Base-by-base conservation (phyloP, 2,329 filamentous ascomycete genomes). In the Tolypocladium nubicola region DNA sequence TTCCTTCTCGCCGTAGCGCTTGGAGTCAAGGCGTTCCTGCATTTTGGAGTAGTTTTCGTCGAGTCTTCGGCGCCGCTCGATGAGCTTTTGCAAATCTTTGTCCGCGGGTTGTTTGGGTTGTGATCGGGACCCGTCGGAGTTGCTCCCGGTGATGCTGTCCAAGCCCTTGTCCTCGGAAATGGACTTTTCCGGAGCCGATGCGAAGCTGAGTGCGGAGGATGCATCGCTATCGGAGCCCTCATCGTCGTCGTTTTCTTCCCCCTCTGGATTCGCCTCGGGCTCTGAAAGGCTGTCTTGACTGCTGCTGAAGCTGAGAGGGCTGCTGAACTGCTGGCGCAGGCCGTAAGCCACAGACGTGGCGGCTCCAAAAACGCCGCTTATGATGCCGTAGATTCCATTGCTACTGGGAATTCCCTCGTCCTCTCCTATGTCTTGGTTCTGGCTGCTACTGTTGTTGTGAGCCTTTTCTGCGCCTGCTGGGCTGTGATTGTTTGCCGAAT, bases 51-150 rank as follows among this genome's bases (percentile, higher is more conserved):
- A 73, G 64, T 85, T 86, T 23, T 84, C 80, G 45, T 88, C 81
- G 0, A 89, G 74, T 63, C 85, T 85, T 53, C 73, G 76, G 10
- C 81, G 81, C 57, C 81, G 81, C 19, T 83, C 77, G 52, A 83
- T 76, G 10, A 89, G 77, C 65, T 85, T 87, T 58, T 76, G 74
- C 4, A 90, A 76, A 62, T 89, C 84, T 64, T 84, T 86, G 35
- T 88, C 84, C 61, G 66, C 52, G 56, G 68, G 43, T 62, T 67
- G 58, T 61, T 66, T 60, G 58, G 37, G 57, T 9, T 63, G 66
- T 11, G 58, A 67, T 43, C 63, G 67, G 3, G 76, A 75, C 2
- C 76, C 75, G 39, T 75, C 72, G 1, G 75, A 79, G 23, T 65
- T 61, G 33, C 62, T 68, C 54, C 64, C 68, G 3, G 63, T 59